Base-by-base conservation (phyloP, 192 early-diverging fungal genomes). In the Funneliformis geosporum region DNA sequence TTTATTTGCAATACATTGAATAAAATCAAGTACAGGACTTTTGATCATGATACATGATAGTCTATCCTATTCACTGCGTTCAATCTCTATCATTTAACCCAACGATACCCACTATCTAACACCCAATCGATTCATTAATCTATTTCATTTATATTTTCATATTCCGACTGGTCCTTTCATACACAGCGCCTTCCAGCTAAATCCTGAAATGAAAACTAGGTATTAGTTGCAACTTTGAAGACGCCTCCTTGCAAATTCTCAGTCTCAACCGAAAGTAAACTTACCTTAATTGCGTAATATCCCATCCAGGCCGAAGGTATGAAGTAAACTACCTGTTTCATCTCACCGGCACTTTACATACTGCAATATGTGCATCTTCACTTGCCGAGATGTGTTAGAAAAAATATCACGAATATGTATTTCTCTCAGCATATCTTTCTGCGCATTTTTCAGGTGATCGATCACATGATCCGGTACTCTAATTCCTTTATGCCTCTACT, bases 71-170 rank as follows among this genome's bases (percentile, higher is more conserved):
- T 62, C 60, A 62, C 60, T 9, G 60, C 60, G 60, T 62, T 10
- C 9, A 62, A 62, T 62, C 60, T 62, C 60, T 62, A 5, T 62
- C 60, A 62, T 62, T 62, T 27, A 62, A 62, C 60, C 60, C 60
- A 62, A 62, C 60, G 60, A 62, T 62, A 62, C 60, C 60, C n/a
- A n/a, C 8, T 65, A 65, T 65, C 62, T 65, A 65, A 65, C 62
- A 65, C 62, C 62, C n/a, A 65, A 65, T 65, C 62, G 62, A 65
- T 65, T 65, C 62, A 16, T 65, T 65, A 65, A 65, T 65, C 62
- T 14, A 65, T 27, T 65, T 65, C 62, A 65, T 65, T 65, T 65
- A 4, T 65, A 65, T n/a, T n/a, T 65, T 65, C 62, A 65, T 65
- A 4, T 2, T 65, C 4, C 62, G 62, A 65, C 62, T 4, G 62